These are phyloP conservation scores for Gliomastix tumulicola DNA, from an alignment of 2,329 filamentous ascomycete genomes.

Conservation along the genomic window DNA sequence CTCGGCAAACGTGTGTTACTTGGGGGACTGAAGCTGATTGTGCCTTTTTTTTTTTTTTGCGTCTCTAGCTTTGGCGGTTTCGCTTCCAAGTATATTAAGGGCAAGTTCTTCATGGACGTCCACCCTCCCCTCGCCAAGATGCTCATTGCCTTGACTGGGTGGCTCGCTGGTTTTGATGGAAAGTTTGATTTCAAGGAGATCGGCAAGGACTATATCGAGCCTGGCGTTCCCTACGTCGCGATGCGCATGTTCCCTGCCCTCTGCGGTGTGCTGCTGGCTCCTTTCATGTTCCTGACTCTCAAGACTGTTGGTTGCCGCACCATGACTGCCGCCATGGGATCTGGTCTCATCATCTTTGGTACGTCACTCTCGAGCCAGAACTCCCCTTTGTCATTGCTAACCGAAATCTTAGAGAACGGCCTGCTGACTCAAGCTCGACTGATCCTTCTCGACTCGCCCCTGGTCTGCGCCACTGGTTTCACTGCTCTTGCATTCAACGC, in stretches of 20 bases:
- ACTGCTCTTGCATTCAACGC: slow-evolving; percentile 85
- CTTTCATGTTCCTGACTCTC: slow-evolving; percentile 89
- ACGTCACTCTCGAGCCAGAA: slow-evolving; percentile 27
- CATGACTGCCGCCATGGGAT: slow-evolving; percentile 74
- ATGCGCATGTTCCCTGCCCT: slow-evolving; percentile 93
- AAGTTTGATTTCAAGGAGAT: slow-evolving; percentile 99
- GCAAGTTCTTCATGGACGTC: slow-evolving; percentile 99
- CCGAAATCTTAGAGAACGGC: slow-evolving; percentile 79
- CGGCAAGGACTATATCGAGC: slow-evolving; percentile 95
- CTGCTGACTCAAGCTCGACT: slow-evolving; percentile 90
- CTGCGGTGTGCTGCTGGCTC: slow-evolving; percentile 80
- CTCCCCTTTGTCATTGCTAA: not conserved
- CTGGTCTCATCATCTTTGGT: slow-evolving; percentile 88
- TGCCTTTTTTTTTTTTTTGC: slow-evolving; percentile 6
- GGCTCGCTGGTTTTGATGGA: slow-evolving; percentile 89
- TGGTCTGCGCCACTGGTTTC: slow-evolving; percentile 88
- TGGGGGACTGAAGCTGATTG: too few relatives aligned
- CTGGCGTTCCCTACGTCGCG: slow-evolving; percentile 89
- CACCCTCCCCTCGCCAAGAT: slow-evolving; percentile 96
- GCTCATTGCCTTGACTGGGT: slow-evolving; percentile 90
- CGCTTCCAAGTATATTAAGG: slow-evolving; percentile 98
- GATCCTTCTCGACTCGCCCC: slow-evolving; percentile 91
- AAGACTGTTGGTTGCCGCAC: slow-evolving; percentile 88
- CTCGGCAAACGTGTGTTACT: not conserved
- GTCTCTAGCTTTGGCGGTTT: slow-evolving; percentile 99